Evolutionary conservation across 768 basidiomycete species (phyloP).

Genomic region (Chiua virens): DNA sequence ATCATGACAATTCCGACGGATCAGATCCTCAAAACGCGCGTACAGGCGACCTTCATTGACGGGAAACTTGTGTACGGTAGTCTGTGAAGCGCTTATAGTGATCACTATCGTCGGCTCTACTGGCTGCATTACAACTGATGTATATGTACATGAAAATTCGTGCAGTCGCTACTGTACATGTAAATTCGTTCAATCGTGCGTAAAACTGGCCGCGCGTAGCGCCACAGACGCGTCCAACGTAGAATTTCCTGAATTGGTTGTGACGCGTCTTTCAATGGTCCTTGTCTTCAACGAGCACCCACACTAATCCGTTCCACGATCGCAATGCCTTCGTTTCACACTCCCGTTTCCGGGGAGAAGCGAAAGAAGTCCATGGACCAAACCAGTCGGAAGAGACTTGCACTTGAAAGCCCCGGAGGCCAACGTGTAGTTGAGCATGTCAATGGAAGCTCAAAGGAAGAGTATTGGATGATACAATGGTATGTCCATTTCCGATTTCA

Average conservation of each 20-base stretch:
- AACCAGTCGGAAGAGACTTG: constrained; percentile 28
- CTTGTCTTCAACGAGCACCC: not conserved
- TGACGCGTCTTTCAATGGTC: constrained; percentile 6
- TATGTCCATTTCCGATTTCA: constrained; percentile 24
- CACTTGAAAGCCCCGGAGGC: constrained; percentile 21
- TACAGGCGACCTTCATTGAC: constrained; percentile 77
- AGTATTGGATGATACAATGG: constrained; percentile 83
- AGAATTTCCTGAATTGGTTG: not conserved
- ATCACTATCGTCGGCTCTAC: not conserved
- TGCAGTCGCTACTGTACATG: too few species aligned
- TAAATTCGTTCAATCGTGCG: too few species aligned
- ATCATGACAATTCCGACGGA: constrained; percentile 65
- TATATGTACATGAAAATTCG: too few species aligned
- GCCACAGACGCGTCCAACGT: constrained; percentile 24
- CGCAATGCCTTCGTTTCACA: constrained; percentile 22
- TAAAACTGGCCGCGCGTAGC: constrained; percentile 1
- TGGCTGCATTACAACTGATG: too few species aligned
- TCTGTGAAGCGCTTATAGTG: constrained; percentile 22
- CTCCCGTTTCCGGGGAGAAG: constrained; percentile 26
- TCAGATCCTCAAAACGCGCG: constrained; percentile 65
- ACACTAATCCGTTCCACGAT: not conserved
- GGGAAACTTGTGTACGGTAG: constrained; percentile 53
- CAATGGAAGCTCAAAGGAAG: constrained; percentile 27
- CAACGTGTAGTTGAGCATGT: constrained; percentile 4
- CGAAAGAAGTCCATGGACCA: constrained; percentile 28